Evolutionary conservation across 192 early-diverging fungal genomes (phyloP), one percentile per base, ranked within the genome.

Genomic region (Backusella circina): DNA sequence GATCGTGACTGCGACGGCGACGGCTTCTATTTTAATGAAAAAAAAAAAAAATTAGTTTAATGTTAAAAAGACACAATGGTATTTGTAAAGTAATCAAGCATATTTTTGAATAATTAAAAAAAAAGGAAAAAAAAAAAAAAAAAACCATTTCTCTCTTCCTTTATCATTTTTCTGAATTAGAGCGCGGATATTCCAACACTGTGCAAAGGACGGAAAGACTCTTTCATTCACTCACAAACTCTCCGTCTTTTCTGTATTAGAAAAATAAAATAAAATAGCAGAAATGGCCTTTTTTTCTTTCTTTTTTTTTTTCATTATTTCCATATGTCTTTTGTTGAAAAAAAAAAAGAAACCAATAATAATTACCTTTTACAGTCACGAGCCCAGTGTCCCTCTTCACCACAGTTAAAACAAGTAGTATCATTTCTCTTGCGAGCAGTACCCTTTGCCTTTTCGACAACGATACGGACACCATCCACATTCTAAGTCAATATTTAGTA

Each of bases 391-490:
- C 70, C 79, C 51, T 47, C 57, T 38, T 67, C 67, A 18, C 79
- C 79, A 72, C 79, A 80, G 8, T 65, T n/a, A 44, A 67, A 80
- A 21, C 74, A 80, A 39, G 39, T 66, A 9, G 50, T n/a, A 39
- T 80, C 74, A 38, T 76, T 50, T 31, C 69, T 35, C 31, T 67
- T 71, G 36, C 74, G 69, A 13, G 23, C 74, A 33, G 31, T 57
- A 12, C 79, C 69, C 33, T 75, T 80, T 54, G 79, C 74, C 12
- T 66, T 37, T 51, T 80, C 79, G 16, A 80, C 74, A 8, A 80
- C 65, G 21, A 80, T 75, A 57, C 70, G 74, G 18, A 67, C 28
- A 30, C 74, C 79, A 10, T 67, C 71, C 12, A 72, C 38, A 33
- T 73, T 32, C 79, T 80, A 57, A 38, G 1, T 41, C 36, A 9